Evolutionary conservation across 2,329 filamentous ascomycete genomes (phyloP), one percentile per base, ranked within the genome.

Genomic region (Aspergillus udagawae): DNA sequence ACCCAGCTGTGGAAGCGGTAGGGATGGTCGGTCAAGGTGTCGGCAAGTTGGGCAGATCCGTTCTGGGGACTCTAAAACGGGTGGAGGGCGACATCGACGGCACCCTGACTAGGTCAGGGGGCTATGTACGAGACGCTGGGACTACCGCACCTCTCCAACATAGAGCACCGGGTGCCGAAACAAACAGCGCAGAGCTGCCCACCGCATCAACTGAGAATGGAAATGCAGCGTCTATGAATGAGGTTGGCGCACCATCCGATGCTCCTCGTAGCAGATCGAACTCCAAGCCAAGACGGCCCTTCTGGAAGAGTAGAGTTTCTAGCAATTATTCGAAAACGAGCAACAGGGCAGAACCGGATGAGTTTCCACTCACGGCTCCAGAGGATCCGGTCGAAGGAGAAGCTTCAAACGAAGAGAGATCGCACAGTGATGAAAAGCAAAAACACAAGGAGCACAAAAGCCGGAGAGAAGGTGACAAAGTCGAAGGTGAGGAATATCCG

Each of bases 401-500:
- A 10, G 51, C 21, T 25, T 9, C 44, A 14, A 10, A 14, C 10
- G 44, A 21, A 8, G 50, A 55, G 9, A 32, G 20, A 20, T 27
- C 35, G 14, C 41, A 60, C 28, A 20, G 53, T 14, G 49, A 55
- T 6, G 49, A 51, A 52, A 54, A 54, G 41, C 49, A 32, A 47
- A 54, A 63, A 20, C 55, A 58, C 12, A 54, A 59, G 41, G 49
- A 35, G 20, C 51, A 57, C 45, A 52, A 53, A 27, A 38, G 47
- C 60, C 58, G 57, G 56, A 68, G 67, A 48, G 64, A 70, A 50
- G 65, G 67, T 6, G 67, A 68, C 8, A 55, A 68, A 51, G 10
- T 55, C 8, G 61, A 70, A 49, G 66, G 63, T 17, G 63, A 74
- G 51, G 72, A 76, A 7, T 95, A 96, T 65, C 83, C 85, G 0